phyloP scores from a whole-genome alignment of 345 rosid genomes.

The Salix koriyanagi region DNA sequence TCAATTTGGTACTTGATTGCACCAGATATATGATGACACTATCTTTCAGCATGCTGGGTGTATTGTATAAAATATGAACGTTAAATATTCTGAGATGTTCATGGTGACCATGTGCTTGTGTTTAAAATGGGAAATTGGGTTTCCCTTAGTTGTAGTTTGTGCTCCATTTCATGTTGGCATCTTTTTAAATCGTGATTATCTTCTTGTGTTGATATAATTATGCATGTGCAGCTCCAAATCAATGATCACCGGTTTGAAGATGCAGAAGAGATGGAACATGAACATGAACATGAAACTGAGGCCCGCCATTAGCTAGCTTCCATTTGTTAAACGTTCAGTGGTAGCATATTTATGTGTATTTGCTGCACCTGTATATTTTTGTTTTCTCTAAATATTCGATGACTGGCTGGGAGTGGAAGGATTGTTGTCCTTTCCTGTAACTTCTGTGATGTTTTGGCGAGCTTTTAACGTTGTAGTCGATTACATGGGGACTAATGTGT shows the following conservation, averaged over 20 bases:
- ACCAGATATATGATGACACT: not conserved
- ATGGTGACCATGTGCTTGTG: not conserved
- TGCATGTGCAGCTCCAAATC: constrained; percentile 64
- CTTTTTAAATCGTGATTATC: not conserved
- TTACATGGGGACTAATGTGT: not conserved
- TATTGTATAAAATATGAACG: not conserved
- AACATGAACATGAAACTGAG: constrained; percentile 22
- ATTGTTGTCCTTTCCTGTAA: not conserved
- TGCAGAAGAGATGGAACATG: constrained; percentile 76
- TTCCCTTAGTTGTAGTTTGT: not conserved
- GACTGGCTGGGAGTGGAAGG: not conserved
- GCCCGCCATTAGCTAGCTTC: constrained; percentile 21
- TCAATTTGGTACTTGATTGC: not conserved
- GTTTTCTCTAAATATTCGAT: not conserved
- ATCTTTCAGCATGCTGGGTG: not conserved
- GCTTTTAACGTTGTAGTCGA: not conserved
- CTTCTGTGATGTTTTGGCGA: not conserved
- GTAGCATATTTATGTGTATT: not conserved
- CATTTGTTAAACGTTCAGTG: not conserved
- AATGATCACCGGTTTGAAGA: constrained; percentile 86
- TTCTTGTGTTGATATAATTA: not conserved
- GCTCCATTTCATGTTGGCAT: not conserved
- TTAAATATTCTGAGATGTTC: not conserved
- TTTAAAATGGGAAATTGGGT: not conserved
- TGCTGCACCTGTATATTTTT: not conserved